These are phyloP conservation scores for Amanita exitialis DNA, from an alignment of 768 basidiomycete genomes.

Conservation along the genomic window DNA sequence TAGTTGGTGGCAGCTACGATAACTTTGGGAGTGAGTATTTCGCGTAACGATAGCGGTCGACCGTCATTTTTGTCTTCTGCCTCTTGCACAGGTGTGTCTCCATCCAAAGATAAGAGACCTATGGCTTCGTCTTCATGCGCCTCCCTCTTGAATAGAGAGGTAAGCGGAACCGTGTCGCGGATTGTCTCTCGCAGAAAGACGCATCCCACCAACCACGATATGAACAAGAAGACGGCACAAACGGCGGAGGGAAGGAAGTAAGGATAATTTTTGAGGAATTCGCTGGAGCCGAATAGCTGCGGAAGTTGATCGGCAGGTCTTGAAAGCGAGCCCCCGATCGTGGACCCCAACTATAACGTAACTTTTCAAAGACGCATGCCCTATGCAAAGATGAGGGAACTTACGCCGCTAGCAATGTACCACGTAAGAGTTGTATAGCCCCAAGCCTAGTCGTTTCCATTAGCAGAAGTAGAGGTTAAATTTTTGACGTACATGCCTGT, in stretches of 20 bases:
- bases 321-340: slow-evolving; percentile 42
- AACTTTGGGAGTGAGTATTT: slow-evolving; percentile 34
- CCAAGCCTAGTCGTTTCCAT: slow-evolving; percentile 19
- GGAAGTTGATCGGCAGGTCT: slow-evolving; percentile 38
- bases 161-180: too few species aligned
- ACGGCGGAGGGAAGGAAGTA: slow-evolving; percentile 55
- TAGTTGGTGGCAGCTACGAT: slow-evolving; percentile 46
- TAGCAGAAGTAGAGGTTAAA: background rate
- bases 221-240: slow-evolving; percentile 35
- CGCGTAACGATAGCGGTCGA: slow-evolving; percentile 28
- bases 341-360: slow-evolving; percentile 19
- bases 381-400: background rate
- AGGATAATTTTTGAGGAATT: slow-evolving; percentile 35
- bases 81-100: too few species aligned
- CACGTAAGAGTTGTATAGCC: slow-evolving; percentile 34
- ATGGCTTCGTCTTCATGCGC: too few species aligned
- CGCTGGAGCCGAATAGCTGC: slow-evolving; percentile 21
- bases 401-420: slow-evolving; percentile 13
- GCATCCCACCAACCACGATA: slow-evolving; percentile 33
- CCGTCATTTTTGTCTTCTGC: background rate
- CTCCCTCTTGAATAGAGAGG: too few species aligned
- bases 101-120: too few species aligned
- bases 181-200: slow-evolving; percentile 36
- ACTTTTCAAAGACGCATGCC: background rate
- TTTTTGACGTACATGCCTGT: slow-evolving; percentile 16